Base-by-base conservation (phyloP, 1,139 yeast species). In the Lodderomyces oxycetoniae region DNA sequence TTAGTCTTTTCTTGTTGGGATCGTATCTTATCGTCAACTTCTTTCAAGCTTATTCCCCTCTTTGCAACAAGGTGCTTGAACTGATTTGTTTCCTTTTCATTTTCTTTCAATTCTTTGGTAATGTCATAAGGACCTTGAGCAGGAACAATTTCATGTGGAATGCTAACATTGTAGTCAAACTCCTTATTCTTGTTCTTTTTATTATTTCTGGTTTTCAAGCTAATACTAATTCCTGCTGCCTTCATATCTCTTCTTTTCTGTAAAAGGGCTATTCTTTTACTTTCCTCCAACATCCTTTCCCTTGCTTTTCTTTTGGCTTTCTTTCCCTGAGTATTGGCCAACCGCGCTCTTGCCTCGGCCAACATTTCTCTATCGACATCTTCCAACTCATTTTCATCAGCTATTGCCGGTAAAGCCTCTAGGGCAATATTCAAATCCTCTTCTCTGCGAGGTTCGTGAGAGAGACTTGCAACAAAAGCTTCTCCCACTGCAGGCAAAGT, bases 311-410 rank as follows among this genome's bases (percentile, higher is more conserved):
- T 62, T 42, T 88, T 85, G 1, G 97, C 97, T 58, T 91, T 91
- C 48, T 89, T 88, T 41, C 98, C 98, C 53, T 84, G 91, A 0
- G 96, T 89, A 49, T 87, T 89, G 7, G 95, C 87, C 44, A 91
- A 62, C 47, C 98, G 72, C 1, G 96, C 95, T 36, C 84, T 74
- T 0, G 98, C 97, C 52, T 91, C 98, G 7, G 89, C 78, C 8
- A 91, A 60, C 96, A 91, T 88, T 53, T 91, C 97, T 41, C 75
- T 63, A 48, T 91, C 96, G 41, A 87, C 96, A 36, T 88, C 96
- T 40, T 79, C 89, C 67, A 87, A 63, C 29, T 80, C 87, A 8
- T 74, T 79, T 2, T 78, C 76, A 55, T 85, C 95, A 4, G 28
- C 21, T 40, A 75, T 67, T 0, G 96, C 93, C 1, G 89, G 88